Conservation (phyloP, 805 yeast species). For the Saturnispora bothae region DNA sequence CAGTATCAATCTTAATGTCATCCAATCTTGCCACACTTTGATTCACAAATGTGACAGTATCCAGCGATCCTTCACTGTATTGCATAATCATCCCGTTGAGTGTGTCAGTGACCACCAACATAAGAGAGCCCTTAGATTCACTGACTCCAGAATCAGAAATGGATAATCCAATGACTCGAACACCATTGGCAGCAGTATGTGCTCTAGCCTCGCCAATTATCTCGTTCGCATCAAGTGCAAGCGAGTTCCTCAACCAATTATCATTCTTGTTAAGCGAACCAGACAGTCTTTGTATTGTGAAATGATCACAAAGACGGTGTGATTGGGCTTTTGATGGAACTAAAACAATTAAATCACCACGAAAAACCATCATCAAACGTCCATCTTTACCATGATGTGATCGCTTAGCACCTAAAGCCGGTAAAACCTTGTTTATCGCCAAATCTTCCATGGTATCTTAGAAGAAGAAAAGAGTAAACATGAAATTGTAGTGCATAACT, state of each 20-base stretch:
- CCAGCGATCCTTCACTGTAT: conserved; percentile 9
- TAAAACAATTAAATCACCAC: conserved; percentile 10
- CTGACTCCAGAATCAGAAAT: conserved; percentile 14
- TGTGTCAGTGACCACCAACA: conserved; percentile 11
- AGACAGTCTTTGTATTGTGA: conserved; percentile 5
- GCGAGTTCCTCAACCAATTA: conserved; percentile 9
- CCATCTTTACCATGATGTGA: conserved; percentile 14
- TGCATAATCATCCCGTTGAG: conserved; percentile 12
- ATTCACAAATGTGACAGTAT: conserved; percentile 7
- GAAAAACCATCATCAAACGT: conserved; percentile 7
- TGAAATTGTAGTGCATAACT: no score
- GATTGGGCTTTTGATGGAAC: conserved; percentile 4
- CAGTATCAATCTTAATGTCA: conserved; percentile 1
- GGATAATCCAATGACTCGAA: conserved; percentile 6
- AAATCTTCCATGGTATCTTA: conserved; percentile 9
- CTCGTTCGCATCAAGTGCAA: conserved; percentile 8
- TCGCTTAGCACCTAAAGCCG: conserved; percentile 4
- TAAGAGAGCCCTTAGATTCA: conserved; percentile 6
- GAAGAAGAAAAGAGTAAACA: no score
- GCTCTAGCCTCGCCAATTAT: conserved; percentile 11
- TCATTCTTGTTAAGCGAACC: conserved; percentile 9
- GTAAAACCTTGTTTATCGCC: conserved; percentile 5
- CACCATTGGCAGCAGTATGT: conserved; percentile 4
- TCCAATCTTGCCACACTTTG: conserved; percentile 5
- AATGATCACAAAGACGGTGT: conserved; percentile 8